Evolutionary conservation across 1,139 yeast genomes (phyloP), one percentile per base, ranked within the genome.

Genomic region (Wickerhamomyces sp.): DNA sequence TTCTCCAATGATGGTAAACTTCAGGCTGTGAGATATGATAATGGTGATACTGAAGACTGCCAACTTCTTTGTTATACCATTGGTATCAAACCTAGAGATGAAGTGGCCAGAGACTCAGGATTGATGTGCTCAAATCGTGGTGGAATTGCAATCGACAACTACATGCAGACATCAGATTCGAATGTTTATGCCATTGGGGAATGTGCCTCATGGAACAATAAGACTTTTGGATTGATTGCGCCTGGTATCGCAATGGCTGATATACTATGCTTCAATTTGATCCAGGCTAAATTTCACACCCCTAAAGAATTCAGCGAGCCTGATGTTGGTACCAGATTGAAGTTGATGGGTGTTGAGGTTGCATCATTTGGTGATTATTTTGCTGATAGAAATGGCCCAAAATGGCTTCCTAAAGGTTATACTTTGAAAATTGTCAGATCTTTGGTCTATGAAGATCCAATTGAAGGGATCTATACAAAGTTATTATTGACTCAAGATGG

Each of bases 351-450:
- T 11, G 67, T 64, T 29, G 66, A 64, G 39, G 68, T 64, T 27
- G 68, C 67, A 29, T 60, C 66, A 6, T 64, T 64, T 54, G 68
- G 68, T 29, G 68, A 64, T 46, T 64, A 58, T 43, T 64, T 64
- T 47, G 65, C 67, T 2, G 68, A 64, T 43, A 54, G 51, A 26
- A 51, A 52, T 34, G 67, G 66, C 13, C 64, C 67, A 15, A 60
- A 57, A 40, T 61, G 64, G 61, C 44, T 61, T 7, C 67, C 67
- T 7, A 59, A 52, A 23, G 54, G 57, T 7, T 49, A 48, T 29
- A 51, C 56, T 4, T 40, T 45, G 37, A 52, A 46, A 31, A 50
- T 47, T 14, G 61, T 59, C 3, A 51, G 56, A 14, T 55, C 64
- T 2, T 47, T 64, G 30, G 55, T 61, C 2, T 62, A 52, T 46